phyloP scores from a whole-genome alignment of 1,139 yeast genomes.

The Suhomyces yuchorum region DNA sequence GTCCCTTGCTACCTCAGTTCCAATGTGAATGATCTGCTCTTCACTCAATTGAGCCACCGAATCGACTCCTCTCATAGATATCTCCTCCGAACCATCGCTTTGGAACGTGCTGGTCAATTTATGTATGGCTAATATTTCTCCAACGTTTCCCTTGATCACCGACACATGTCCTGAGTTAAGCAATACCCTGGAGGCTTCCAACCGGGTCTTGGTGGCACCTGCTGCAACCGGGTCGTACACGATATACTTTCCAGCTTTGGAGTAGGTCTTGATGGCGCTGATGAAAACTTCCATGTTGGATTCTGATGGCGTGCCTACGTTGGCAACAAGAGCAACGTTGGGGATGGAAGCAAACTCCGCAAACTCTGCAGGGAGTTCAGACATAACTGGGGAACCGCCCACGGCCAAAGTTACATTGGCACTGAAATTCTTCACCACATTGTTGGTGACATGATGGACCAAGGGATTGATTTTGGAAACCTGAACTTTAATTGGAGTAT shows the following conservation, averaged over 20 bases:
- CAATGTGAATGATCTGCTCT: conserved; percentile 41
- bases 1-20: conserved; percentile 54
- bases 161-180: conserved; percentile 61
- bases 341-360: conserved; percentile 58
- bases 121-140: conserved; percentile 64
- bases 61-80: conserved; percentile 77
- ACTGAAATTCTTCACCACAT: conserved; percentile 84
- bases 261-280: conserved; percentile 62
- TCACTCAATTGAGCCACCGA: conserved; percentile 40
- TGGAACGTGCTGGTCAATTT: conserved; percentile 31
- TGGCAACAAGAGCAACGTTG: conserved; percentile 64
- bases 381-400: conserved; percentile 91
- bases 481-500: background rate
- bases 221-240: conserved; percentile 92
- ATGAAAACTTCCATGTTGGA: conserved; percentile 46
- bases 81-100: conserved; percentile 38
- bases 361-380: conserved; percentile 73
- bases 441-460: conserved; percentile 86
- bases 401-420: conserved; percentile 88
- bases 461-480: conserved; percentile 45
- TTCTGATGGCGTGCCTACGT: conserved; percentile 72
- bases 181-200: conserved; percentile 47
- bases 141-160: conserved; percentile 83
- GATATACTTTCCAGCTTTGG: conserved; percentile 57
- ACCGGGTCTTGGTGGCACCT: conserved; percentile 73